Evolutionary conservation across 1,284 basidiomycete species (phyloP), one percentile per base, ranked within the genome.

Genomic region (Austropuccinia psidii): DNA sequence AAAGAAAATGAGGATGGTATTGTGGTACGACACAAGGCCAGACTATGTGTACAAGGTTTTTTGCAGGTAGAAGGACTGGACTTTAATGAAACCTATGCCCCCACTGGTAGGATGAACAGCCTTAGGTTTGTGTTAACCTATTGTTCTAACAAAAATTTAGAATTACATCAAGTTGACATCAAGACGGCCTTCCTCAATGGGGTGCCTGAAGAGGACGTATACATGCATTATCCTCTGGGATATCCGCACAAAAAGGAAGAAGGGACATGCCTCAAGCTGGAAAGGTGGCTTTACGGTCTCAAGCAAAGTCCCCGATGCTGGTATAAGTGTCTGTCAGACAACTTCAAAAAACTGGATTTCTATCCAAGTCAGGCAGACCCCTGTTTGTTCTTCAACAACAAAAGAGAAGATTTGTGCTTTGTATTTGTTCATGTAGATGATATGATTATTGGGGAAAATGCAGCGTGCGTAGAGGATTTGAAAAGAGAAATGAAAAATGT

Each of bases 1-100:
- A n/a, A n/a, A n/a, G n/a, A n/a, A n/a, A n/a, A n/a, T n/a, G n/a
- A n/a, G n/a, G n/a, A n/a, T n/a, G n/a, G n/a, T n/a, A n/a, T n/a
- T n/a, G n/a, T n/a, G n/a, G 17, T 15, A 6, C 37, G 43, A 35
- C 33, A 62, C 24, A 62, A 62, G 37, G 60, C 60, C 33, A 9
- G 60, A 21, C 41, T 62, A 6, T 39, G 33, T n/a, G 37, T 43
- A n/a, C 9, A n/a, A n/a, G 41, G 60, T 29, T 41, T n/a, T 37
- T 19, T 6, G 6, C 31, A 62, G 27, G 27, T 58, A 17, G 31
- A 37, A 33, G 62, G 62, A 21, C 8, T 52, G 4, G 33, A 66
- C 27, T 66, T 50, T 33, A 29, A 50, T 33, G 31, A 66, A 21
- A 66, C 62, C 7, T 49, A 29, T 50, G 43, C 62, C 13, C 62